A percentile compares a stretch with the other conserved stretches of the same genome.
Evolutionary conservation across 768 basidiomycete species (phyloP).

Genomic region (Podaxis carcinomalis): DNA sequence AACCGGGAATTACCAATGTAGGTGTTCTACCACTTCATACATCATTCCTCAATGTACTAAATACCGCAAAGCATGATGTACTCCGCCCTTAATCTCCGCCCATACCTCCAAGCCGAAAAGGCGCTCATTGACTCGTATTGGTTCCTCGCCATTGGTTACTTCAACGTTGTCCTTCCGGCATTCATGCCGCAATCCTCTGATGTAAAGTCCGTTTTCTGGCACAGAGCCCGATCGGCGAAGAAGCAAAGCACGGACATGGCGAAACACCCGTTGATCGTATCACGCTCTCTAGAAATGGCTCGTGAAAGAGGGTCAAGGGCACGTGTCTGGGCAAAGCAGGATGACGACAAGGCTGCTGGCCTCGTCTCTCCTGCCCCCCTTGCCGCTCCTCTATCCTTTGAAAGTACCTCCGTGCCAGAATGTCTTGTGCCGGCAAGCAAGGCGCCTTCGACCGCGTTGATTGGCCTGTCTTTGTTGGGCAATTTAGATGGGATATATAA

Average conservation of each 20-base stretch:
- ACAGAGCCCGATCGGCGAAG: slow-evolving; percentile 65
- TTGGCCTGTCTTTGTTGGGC: slow-evolving; percentile 80
- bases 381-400: slow-evolving; percentile 11
- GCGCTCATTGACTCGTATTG: slow-evolving; percentile 62
- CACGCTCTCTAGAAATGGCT: slow-evolving; percentile 64
- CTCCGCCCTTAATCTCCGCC: slow-evolving; percentile 77
- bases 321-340: slow-evolving; percentile 68
- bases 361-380: slow-evolving; percentile 35
- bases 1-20: slow-evolving; percentile 51
- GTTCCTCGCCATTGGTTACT: slow-evolving; percentile 79
- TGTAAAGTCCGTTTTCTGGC: slow-evolving; percentile 59
- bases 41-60: neutral
- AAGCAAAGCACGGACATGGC: slow-evolving; percentile 62
- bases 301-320: slow-evolving; percentile 55
- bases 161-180: slow-evolving; percentile 75
- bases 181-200: slow-evolving; percentile 52
- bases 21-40: slow-evolving; percentile 13
- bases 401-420: slow-evolving; percentile 17
- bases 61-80: slow-evolving; percentile 69
- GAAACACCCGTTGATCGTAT: slow-evolving; percentile 56
- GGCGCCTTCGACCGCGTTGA: slow-evolving; percentile 56
- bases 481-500: slow-evolving; percentile 82
- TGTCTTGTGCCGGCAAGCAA: slow-evolving; percentile 17
- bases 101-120: slow-evolving; percentile 42
- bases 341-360: slow-evolving; percentile 57